Conservation (phyloP, 768 basidiomycete species). For the Lentinula detonsa region DNA sequence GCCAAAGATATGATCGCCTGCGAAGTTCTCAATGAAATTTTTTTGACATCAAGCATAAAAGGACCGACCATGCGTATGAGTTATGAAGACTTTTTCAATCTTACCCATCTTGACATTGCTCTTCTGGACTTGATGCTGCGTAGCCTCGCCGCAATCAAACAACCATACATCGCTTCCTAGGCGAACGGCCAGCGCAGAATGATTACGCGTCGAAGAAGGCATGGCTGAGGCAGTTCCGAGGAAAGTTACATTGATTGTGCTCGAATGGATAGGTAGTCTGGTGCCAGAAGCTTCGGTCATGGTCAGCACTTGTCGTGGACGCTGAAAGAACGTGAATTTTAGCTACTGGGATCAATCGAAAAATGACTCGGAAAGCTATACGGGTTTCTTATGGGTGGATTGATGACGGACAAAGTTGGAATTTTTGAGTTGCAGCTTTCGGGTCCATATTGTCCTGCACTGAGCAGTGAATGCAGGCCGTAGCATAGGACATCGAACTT, state of each 20-base stretch:
- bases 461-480: background rate
- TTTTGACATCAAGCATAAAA: background rate
- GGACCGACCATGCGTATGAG: slow-evolving; percentile 76
- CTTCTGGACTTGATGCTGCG: slow-evolving; percentile 72
- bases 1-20: slow-evolving; percentile 83
- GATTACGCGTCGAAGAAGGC: slow-evolving; percentile 73
- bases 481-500: background rate
- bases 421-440: background rate
- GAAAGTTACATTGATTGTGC: slow-evolving; percentile 57
- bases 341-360: background rate
- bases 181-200: slow-evolving; percentile 66
- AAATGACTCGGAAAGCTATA: background rate
- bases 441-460: background rate
- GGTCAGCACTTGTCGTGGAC: background rate
- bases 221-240: slow-evolving; percentile 80
- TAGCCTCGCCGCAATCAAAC: slow-evolving; percentile 84
- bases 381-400: background rate
- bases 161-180: slow-evolving; percentile 72
- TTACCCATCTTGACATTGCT: slow-evolving; percentile 72
- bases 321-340: background rate
- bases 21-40: background rate
- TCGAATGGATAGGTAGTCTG: slow-evolving; percentile 1
- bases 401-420: background rate
- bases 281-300: background rate
- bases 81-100: slow-evolving; percentile 81